Base-by-base conservation (phyloP, 23 red algal genomes). In the Gracilaria gracilis region DNA sequence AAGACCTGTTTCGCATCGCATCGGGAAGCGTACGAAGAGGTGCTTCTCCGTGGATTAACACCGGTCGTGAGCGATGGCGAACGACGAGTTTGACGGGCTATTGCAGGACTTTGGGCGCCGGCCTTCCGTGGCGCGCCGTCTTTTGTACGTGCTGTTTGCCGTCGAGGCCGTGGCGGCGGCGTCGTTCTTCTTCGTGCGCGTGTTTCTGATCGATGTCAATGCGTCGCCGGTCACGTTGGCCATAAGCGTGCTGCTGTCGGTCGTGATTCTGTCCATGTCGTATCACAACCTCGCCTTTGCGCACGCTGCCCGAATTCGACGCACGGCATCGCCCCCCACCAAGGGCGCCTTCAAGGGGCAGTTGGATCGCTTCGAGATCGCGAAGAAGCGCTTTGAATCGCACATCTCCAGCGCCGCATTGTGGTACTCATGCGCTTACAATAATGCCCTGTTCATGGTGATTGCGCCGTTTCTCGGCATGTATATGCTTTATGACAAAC, bases 271-370 rank as follows among this genome's bases (percentile, higher is more conserved):
- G 53, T 95, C 93, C 33, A 33, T 83, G 36, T 66, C 93, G 29
- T 95, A 90, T 55, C 84, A 95, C 78, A 95, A 95, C 51, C 67
- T 84, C 7, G 61, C 84, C 21, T 88, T 95, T 34, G 84, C 93
- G 8, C 88, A 73, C 9, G 61, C 83, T 21, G 85, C 71, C 25
- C 84, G 86, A 23, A 57, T 95, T 28, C 84, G 85, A 25, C 75
- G 86, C 48, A 61, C 67, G 36, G 72, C 79, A 14, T 42, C 64
- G 29, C 85, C 93, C 14, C 93, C 93, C 39, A 89, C 93, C 23
- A 95, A 90, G 71, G 67, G 84, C 74, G 62, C 93, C n/a, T 88
- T 88, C 76, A 88, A 88, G 74, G 84, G 84, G 29, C 42, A 75
- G 66, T 19, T 36, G 47, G 82, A 58, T 31, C 67, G 73, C 32